Evolutionary conservation across 352 stramenopile species (phyloP).

Genomic region (Phytophthora uliginosa): DNA sequence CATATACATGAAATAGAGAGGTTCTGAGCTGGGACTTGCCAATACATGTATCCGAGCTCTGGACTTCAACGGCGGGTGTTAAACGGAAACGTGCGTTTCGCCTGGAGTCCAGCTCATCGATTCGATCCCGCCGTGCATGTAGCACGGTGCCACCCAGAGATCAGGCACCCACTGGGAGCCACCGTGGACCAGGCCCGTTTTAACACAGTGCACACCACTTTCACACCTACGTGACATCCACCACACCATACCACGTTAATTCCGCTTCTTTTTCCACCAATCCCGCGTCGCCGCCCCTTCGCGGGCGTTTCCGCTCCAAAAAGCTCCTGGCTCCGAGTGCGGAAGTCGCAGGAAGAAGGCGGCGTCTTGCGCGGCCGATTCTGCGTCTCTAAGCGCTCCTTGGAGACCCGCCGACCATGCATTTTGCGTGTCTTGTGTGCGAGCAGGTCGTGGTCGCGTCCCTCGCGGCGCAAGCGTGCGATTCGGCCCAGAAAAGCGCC

Average conservation of each 20-base stretch:
- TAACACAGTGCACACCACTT: too few species aligned
- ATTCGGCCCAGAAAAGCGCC: slow-evolving; percentile 11
- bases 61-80: too few species aligned
- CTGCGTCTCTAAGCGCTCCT: slow-evolving; percentile 1
- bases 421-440: slow-evolving; percentile 57
- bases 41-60: too few species aligned
- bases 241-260: slow-evolving; percentile 1
- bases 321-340: slow-evolving; percentile 26
- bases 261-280: neutral
- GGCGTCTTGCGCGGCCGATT: slow-evolving; percentile 19
- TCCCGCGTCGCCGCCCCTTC: slow-evolving; percentile 2
- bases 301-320: neutral
- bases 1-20: too few species aligned
- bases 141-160: too few species aligned
- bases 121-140: too few species aligned
- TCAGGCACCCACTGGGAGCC: too few species aligned
- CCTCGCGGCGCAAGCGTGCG: slow-evolving; percentile 15
- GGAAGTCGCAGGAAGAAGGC: slow-evolving; percentile 30
- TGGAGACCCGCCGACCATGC: slow-evolving; percentile 28
- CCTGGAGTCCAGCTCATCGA: too few species aligned
- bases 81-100: too few species aligned
- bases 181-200: too few species aligned
- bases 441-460: slow-evolving; percentile 28
- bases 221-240: neutral
- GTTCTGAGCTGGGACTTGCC: too few species aligned